Evolutionary conservation across 2,329 filamentous ascomycete genomes (phyloP), one percentile per base, ranked within the genome.

Genomic region (Hymenoscyphus linearis): DNA sequence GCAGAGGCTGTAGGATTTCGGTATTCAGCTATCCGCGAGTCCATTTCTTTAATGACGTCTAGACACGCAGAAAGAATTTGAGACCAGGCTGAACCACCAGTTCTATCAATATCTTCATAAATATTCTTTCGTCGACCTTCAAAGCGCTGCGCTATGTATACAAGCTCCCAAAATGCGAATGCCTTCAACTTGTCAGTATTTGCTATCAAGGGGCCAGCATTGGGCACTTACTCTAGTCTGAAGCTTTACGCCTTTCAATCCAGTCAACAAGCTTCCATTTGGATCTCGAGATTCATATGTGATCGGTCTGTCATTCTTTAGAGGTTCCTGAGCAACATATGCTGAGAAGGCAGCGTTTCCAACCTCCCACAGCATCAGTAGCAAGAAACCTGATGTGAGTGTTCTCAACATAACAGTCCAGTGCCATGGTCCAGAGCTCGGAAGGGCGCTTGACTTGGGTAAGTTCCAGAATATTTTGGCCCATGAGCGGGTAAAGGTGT

Each of bases 141-240:
- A 65, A 89, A 93, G 59, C 85, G 82, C 60, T 88, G 83, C 40
- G 90, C 87, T 67, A 97, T 96, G 60, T 90, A 81, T 34, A 86
- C 85, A 31, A 97, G 79, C 72, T 98, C 93, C 93, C 93, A 96
- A 74, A 96, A 89, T 16, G 93, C 93, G 73, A 96, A 96, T 0
- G 85, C 83, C 82, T 90, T 62, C 1, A 25, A n/a, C 47, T 22
- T 22, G 53, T 71, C 63, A 72, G 69, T 40, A 2, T 36, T 36
- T 31, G 16, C 36, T 18, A 9, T 14, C 16, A 9, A n/a, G 12
- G 55, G 12, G 44, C 50, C 47, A 44, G 36, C n/a, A 44, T 0
- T 31, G 47, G 5, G 22, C 6, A 72, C 79, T 69, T 76, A 89
- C 88, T 75, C 85, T 87, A 63, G 90, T 85, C 10, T 90, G 80